Conservation (phyloP, 2,329 filamentous ascomycete genomes). For the Colletotrichum acutatum region DNA sequence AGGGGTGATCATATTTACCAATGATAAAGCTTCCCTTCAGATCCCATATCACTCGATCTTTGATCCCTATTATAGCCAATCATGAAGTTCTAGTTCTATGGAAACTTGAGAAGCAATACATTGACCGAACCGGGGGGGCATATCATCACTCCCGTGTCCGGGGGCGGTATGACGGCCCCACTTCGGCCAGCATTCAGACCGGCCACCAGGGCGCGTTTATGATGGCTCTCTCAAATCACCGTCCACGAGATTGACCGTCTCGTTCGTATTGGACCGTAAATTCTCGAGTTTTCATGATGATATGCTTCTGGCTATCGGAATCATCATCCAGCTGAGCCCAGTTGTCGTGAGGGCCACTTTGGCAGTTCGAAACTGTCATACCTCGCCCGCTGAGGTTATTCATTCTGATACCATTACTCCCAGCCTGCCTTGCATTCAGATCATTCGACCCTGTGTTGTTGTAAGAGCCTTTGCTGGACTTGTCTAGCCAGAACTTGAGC, state of each 20-base stretch:
- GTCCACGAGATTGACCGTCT: background rate
- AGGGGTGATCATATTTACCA: too few relatives aligned
- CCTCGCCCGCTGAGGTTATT: background rate
- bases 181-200: background rate
- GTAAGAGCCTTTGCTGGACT: too few relatives aligned
- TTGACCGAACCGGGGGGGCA: background rate
- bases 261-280: background rate
- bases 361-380: constrained; percentile 1
- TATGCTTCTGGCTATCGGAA: constrained; percentile 12
- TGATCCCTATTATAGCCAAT: background rate
- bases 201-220: background rate
- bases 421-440: too few relatives aligned
- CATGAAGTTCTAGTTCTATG: background rate
- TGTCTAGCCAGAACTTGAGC: too few relatives aligned
- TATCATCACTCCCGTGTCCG: background rate
- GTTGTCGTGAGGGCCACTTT: background rate
- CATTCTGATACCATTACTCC: too few relatives aligned
- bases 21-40: background rate
- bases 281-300: background rate
- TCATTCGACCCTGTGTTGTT: too few relatives aligned
- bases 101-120: background rate
- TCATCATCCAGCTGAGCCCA: constrained; percentile 17
- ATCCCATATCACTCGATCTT: background rate
- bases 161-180: background rate
- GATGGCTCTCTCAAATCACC: background rate